These are phyloP conservation scores for Daldinia vernicosa DNA, from an alignment of 495 filamentous ascomycete genomes.

Conservation along the genomic window DNA sequence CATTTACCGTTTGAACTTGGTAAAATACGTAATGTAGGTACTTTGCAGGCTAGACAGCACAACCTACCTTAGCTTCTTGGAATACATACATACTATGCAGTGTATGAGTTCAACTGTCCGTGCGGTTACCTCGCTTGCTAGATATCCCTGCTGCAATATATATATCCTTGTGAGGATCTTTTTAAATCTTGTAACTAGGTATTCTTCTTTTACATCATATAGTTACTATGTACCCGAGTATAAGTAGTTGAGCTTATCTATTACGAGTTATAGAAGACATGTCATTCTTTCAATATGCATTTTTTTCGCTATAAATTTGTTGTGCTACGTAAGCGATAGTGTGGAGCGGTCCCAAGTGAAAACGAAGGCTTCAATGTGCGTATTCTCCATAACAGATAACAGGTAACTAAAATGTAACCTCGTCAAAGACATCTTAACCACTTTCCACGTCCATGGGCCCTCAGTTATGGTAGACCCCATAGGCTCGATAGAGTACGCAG, in stretches of 20 bases:
- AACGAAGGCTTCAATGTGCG: neutral
- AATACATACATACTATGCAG: too few relatives aligned
- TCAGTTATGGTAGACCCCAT: neutral
- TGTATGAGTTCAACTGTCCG: neutral
- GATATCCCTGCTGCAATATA: neutral
- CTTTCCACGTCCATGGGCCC: neutral
- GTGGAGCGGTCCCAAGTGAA: neutral
- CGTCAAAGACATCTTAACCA: neutral
- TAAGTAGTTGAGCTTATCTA: neutral
- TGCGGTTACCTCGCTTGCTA: neutral
- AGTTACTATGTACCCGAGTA: neutral
- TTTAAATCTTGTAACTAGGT: too few relatives aligned
- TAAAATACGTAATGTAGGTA: neutral
- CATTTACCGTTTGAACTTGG: neutral
- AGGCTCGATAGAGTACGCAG: conserved; percentile 1
- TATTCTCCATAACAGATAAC: neutral
- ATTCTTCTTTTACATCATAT: neutral
- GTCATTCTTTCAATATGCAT: neutral
- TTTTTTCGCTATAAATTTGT: neutral
- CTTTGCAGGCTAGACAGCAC: too few relatives aligned
- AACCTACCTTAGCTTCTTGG: too few relatives aligned
- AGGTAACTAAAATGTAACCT: neutral
- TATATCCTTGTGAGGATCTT: neutral
- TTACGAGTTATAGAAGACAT: neutral
- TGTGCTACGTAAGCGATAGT: neutral